Conservation (phyloP, 1,139 yeast genomes). For the Kodamaea anthophila region DNA sequence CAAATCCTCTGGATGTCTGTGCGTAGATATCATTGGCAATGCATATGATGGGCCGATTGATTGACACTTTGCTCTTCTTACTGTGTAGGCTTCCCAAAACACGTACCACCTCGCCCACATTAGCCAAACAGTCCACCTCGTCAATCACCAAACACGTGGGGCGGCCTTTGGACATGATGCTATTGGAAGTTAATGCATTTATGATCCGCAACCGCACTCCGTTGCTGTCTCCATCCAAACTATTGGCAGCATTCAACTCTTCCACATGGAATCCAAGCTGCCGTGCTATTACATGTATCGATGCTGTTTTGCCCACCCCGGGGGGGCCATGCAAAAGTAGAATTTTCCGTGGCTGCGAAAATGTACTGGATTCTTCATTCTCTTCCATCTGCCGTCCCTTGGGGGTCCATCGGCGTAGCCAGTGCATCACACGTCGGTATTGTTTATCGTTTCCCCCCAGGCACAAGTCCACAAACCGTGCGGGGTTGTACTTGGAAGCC, state of each 20-base stretch:
- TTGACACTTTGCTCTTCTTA: conserved; percentile 24
- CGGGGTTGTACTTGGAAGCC: conserved; percentile 86
- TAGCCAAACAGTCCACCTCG: conserved; percentile 88
- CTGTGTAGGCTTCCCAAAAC: conserved; percentile 56
- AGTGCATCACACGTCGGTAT: conserved; percentile 63
- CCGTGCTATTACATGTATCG: conserved; percentile 76
- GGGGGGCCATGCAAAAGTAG: conserved; percentile 86
- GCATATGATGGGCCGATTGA: conserved; percentile 83
- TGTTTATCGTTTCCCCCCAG: conserved; percentile 76
- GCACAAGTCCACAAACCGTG: conserved; percentile 53
- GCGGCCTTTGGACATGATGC: conserved; percentile 46
- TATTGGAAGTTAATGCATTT: conserved; percentile 63
- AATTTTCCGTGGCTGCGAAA: conserved; percentile 31
- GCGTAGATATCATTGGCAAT: conserved; percentile 85
- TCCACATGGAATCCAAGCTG: conserved; percentile 77
- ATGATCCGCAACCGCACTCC: conserved; percentile 45
- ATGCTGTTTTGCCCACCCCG: conserved; percentile 92
- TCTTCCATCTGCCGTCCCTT: conserved; percentile 54
- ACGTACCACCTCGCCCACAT: conserved; percentile 64
- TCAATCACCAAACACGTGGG: conserved; percentile 84
- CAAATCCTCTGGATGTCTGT: conserved; percentile 24
- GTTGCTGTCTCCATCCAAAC: conserved; percentile 33
- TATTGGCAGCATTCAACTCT: conserved; percentile 88
- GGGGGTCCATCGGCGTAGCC: conserved; percentile 80
- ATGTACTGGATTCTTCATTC: conserved; percentile 8